Base-by-base conservation (phyloP, 2,329 filamentous ascomycete species). In the Neobulgaria alba region DNA sequence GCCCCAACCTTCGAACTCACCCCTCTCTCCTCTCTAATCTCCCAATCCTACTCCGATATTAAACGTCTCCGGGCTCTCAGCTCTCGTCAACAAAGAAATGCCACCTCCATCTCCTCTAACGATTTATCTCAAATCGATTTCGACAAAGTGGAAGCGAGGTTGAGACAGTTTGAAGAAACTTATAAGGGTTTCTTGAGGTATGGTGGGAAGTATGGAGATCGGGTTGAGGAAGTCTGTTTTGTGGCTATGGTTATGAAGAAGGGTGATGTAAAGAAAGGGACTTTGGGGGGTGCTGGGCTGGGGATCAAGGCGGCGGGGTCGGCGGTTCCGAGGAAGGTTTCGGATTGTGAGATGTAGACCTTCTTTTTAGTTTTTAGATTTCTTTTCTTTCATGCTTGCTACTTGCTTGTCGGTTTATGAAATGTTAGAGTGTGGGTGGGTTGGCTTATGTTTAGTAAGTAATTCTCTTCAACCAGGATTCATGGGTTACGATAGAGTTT, bases 201-300 rank as follows among this genome's bases (percentile, higher is more conserved):
- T n/a, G 18, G 3, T 4, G 14, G 15, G n/a, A 17, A 17, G 31
- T 14, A 32, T 19, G 23, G 34, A 20, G 19, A 33, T 12, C 29
- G 19, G 14, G 17, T 10, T 4, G 34, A 44, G 41, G 50, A 52
- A 34, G 36, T 50, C 16, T 44, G 47, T 14, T 43, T 52, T 18
- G 29, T 52, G 2, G 40, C 50, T 10, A 42, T 50, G 34, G 39
- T 50, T 3, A 44, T 39, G 20, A 48, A 47, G 19, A 36, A 35
- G 7, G 39, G 43, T 3, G 45, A 47, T 9, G 18, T 52, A 1
- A 29, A 39, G 7, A 38, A 36, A 15, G 39, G 39, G 3, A 26
- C 17, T 12, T 14, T 38, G 23, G 19, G 20, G 9, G 14, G 18
- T 16, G 39, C 15, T 4, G 36, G 17, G 12, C 17, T 12, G 17